Evolutionary conservation across 352 stramenopile genomes (phyloP), one percentile per base, ranked within the genome.

Genomic region (Pythium insidiosum): DNA sequence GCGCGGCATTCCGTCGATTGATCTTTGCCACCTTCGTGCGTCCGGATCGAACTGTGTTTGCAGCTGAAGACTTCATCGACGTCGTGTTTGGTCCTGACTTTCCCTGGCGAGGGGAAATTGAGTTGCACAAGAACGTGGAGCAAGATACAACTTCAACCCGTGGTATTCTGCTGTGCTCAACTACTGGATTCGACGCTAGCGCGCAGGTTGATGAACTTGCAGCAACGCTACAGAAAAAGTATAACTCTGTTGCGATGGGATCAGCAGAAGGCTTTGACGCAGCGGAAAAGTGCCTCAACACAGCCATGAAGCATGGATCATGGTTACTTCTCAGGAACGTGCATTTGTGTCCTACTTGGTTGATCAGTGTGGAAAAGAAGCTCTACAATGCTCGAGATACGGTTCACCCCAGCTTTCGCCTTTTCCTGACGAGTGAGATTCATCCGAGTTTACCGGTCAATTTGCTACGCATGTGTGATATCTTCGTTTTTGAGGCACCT

Each of bases 311-410:
- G 63, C 81, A 86, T 41, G 97, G 97, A 28, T 95, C 76, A 21
- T 99, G 97, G 96, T 76, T 99, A 10, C 76, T 99, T 58, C 69
- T 99, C 47, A 96, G 97, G 30, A 99, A 99, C 73, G 90, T 97
- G 19, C 97, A 99, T 63, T 66, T 99, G 31, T 99, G 95, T 51
- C 81, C 92, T n/a, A 91, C 85, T 28, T 99, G 97, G 97, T 78
- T 99, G 7, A 77, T 85, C 18, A 85, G 73, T 15, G 76, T 99
- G 15, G 96, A 99, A 52, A 99, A 99, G 66, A 97, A 94, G 61
- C 72, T 99, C 2, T 95, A 95, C 57, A 90, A 83, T 31, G 72
- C 75, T 10, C 78, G 79, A 11, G 76, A 88, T 11, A 73, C 56
- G 30, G 72, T 70, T 13, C 72, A 94, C 33, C 66, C 68, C 4